Base-by-base conservation (phyloP, 2,329 filamentous ascomycete species). In the Pyricularia sp. region DNA sequence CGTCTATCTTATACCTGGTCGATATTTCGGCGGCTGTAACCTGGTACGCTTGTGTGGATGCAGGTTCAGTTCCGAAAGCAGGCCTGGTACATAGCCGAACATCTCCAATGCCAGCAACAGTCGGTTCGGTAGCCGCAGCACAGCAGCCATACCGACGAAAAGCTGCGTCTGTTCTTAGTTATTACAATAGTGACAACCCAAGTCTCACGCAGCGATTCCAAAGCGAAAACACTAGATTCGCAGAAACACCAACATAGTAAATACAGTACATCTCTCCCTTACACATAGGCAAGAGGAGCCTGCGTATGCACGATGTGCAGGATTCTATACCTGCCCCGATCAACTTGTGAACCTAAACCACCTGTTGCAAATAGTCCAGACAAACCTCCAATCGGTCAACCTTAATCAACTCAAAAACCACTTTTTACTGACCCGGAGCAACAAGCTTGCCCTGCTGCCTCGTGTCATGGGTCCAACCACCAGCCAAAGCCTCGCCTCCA, bases 401-500 rank as follows among this genome's bases (percentile, higher is more conserved):
- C 28, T 36, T n/a, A 28, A 28, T 65, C 10, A 31, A 28, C 30
- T 33, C 31, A 28, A 55, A 55, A 55, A 7, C 5, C 68, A 14
- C 12, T 58, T 20, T 63, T 42, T 71, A 74, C 71, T 73, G 72
- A 0, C 95, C 95, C 61, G 95, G 95, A 68, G 94, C 87, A 77
- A 97, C 86, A 73, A 98, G 83, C 80, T 92, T 90, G 74, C 94
- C 95, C 82, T 94, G 88, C 78, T 88, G 87, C 76, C 81, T 84
- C 70, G 93, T 83, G 78, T 92, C 85, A 71, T 91, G 91, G 72
- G 87, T 83, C 94, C 94, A 97, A 70, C 95, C 95, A 78, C 95
- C 95, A 72, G 92, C 94, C 77, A 94, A 84, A 64, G 92, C 85
- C 76, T 88, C 80, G 50, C 92, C 92, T 71, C 92, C 92, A 71